These are phyloP conservation scores for Allium cepa DNA, from an alignment of 106 monocot species.

Conservation along the genomic window DNA sequence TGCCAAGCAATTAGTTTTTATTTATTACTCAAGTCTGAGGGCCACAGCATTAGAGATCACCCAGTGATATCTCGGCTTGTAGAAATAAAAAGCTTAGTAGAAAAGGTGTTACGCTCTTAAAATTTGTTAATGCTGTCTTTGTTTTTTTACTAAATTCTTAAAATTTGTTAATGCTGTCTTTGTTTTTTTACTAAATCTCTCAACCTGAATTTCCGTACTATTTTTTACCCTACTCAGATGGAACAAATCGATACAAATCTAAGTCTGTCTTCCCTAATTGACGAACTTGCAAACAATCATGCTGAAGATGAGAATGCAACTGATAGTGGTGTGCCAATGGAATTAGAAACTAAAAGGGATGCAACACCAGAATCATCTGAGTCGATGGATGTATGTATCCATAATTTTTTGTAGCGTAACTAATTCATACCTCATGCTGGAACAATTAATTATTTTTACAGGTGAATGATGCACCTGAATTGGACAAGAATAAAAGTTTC, in stretches of 20 bases:
- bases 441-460: constrained; percentile 12
- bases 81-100: constrained; percentile 69
- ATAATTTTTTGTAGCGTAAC: neutral
- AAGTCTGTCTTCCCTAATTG: constrained; percentile 21
- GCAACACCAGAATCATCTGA: constrained; percentile 13
- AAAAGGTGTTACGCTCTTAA: constrained; percentile 38
- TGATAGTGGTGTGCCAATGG: constrained; percentile 13
- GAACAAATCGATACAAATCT: constrained; percentile 34
- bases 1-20: constrained; percentile 78
- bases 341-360: constrained; percentile 5
- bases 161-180: neutral
- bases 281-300: constrained; percentile 6
- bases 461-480: constrained; percentile 14
- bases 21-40: constrained; percentile 84
- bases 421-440: neutral
- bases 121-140: neutral
- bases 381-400: neutral
- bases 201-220: neutral
- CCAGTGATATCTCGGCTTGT: constrained; percentile 77
- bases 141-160: neutral
- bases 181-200: neutral
- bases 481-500: neutral
- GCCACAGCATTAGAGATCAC: constrained; percentile 75
- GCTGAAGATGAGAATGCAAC: neutral
- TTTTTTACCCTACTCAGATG: constrained; percentile 23